Conservation (phyloP, 306 rosid genomes). For the Rosa lucieae region DNA sequence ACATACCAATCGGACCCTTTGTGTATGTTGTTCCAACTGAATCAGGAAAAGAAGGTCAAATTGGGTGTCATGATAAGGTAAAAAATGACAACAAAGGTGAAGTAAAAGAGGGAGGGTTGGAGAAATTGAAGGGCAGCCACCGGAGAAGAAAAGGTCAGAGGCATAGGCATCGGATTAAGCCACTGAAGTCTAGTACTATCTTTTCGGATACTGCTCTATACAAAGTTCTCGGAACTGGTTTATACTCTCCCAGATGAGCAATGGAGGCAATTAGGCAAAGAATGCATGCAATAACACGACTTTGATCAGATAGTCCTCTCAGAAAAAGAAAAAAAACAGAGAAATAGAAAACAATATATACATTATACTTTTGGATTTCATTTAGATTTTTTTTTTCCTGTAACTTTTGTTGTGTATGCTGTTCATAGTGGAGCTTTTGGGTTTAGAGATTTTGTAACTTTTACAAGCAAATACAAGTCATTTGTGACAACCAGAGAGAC, state of each 20-base stretch:
- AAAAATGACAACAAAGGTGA: constrained; percentile 22
- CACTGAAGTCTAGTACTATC: constrained; percentile 48
- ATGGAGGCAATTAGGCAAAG: neutral
- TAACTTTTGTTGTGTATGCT: neutral
- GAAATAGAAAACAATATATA: neutral
- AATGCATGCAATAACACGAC: constrained; percentile 4
- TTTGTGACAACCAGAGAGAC: neutral
- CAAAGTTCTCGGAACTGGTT: constrained; percentile 48
- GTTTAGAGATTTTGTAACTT: neutral
- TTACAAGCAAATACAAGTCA: neutral
- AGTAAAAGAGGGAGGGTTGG: constrained; percentile 13
- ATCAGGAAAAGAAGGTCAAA: constrained; percentile 3
- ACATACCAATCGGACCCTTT: constrained; percentile 68
- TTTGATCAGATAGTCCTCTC: neutral
- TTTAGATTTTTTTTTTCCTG: neutral
- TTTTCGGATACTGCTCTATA: constrained; percentile 74
- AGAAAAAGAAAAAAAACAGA: neutral
- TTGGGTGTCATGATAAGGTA: constrained; percentile 11
- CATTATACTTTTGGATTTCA: neutral
- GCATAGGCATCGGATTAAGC: constrained; percentile 32
- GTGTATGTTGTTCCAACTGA: constrained; percentile 69
- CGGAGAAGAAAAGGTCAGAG: constrained; percentile 43
- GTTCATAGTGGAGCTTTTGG: neutral
- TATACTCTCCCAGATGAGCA: constrained; percentile 47
- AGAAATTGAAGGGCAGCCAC: constrained; percentile 25